Percentiles rank a stretch among this genome's conserved stretches.
phyloP scores from a whole-genome alignment of 306 rosid species.

The Cicer bijugum region DNA sequence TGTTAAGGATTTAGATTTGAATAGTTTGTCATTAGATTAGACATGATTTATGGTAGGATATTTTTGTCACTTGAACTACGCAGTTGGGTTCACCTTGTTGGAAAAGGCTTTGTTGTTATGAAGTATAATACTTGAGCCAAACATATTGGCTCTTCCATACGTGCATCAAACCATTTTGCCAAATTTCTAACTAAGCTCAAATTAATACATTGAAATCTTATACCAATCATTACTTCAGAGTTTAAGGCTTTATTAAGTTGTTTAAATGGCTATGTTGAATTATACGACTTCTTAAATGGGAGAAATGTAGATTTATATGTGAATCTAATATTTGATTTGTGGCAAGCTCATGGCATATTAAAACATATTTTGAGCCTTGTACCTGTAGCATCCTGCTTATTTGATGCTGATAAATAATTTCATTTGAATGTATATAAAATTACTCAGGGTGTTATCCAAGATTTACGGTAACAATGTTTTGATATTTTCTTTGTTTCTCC shows the following conservation, averaged over 20 bases:
- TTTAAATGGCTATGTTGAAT: conserved; percentile 28
- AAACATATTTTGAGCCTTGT: background rate
- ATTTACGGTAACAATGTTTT: background rate
- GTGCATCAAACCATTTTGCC: background rate
- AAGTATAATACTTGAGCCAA: conserved; percentile 11
- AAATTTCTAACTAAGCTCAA: background rate
- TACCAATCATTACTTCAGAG: background rate
- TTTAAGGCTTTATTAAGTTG: conserved; percentile 50
- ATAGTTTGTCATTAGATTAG: background rate
- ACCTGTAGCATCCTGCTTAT: conserved; percentile 15
- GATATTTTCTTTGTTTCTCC: conserved; percentile 31
- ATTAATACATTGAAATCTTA: background rate
- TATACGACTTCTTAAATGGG: conserved; percentile 24
- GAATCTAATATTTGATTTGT: conserved; percentile 21
- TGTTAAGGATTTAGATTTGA: conserved; percentile 4
- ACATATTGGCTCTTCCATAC: conserved; percentile 16
- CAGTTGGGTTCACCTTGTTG: background rate
- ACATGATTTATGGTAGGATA: conserved; percentile 14
- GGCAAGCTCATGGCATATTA: conserved; percentile 20
- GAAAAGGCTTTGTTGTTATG: background rate
- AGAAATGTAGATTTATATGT: conserved; percentile 34
- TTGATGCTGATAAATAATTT: conserved; percentile 19
- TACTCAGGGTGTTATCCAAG: conserved; percentile 15
- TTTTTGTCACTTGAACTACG: conserved; percentile 2
- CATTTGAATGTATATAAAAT: conserved; percentile 21